phyloP scores from a whole-genome alignment of 2,329 filamentous ascomycete species.

The Aspergillus neoniger region DNA sequence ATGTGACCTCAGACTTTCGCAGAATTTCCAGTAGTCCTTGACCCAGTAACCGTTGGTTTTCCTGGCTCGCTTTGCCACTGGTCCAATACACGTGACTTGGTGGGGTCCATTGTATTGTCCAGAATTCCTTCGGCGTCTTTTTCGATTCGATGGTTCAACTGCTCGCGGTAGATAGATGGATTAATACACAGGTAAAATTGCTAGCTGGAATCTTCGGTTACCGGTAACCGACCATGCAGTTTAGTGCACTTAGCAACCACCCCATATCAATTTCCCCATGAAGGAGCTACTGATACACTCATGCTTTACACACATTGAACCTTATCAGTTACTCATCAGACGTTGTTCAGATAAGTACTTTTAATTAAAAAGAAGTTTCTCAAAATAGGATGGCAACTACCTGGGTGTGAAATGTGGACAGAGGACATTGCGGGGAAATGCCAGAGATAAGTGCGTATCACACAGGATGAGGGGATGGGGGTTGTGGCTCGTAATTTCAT shows the following conservation, averaged over 20 bases:
- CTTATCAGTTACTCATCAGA: no score
- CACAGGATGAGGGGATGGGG: background rate
- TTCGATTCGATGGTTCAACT: background rate
- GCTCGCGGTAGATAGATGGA: background rate
- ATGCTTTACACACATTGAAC: no score
- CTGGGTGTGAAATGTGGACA: background rate
- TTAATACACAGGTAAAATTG: no score
- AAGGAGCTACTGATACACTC: no score
- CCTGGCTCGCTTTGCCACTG: background rate
- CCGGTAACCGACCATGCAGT: no score
- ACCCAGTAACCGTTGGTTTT: background rate
- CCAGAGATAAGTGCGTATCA: conserved; percentile 1
- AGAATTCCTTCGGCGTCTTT: background rate
- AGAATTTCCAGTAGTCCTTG: background rate
- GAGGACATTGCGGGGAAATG: conserved; percentile 15
- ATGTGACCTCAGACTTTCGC: background rate
- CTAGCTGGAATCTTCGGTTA: no score
- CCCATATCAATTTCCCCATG: no score
- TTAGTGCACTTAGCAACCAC: no score
- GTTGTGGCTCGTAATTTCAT: conserved; percentile 7
- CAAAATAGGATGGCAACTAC: background rate
- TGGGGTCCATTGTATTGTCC: conserved; percentile 1
- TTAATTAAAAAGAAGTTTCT: no score
- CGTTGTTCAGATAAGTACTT: no score
- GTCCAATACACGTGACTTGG: background rate